Percentiles rank a stretch among this genome's conserved stretches.
These are phyloP conservation scores for Myriosclerotinia curreyana DNA, from an alignment of 2,329 filamentous ascomycete species.

Conservation along the genomic window DNA sequence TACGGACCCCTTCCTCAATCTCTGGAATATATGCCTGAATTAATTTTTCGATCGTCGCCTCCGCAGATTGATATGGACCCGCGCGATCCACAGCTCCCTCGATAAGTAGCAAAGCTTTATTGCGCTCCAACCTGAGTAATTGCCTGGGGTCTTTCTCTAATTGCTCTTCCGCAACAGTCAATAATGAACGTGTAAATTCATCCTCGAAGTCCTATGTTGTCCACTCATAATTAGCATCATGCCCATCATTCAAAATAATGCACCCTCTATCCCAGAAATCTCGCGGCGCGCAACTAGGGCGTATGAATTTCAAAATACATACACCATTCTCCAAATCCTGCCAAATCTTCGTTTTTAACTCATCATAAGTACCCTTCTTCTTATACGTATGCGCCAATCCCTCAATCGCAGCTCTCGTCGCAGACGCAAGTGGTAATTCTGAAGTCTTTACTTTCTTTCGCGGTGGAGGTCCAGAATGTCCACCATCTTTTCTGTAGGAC, in stretches of 20 bases:
- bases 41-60: constrained; percentile 63
- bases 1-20: constrained; percentile 68
- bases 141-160: constrained; percentile 70
- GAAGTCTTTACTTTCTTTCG: constrained; percentile 64
- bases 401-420: constrained; percentile 72
- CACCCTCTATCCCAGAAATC: background rate
- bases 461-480: constrained; percentile 24
- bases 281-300: background rate
- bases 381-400: constrained; percentile 76
- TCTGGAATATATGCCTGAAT: constrained; percentile 60
- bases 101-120: constrained; percentile 71
- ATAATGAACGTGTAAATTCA: constrained; percentile 62
- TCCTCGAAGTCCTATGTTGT: constrained; percentile 62
- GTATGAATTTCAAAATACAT: constrained; percentile 30
- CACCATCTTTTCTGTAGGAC: constrained; percentile 28
- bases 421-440: constrained; percentile 69
- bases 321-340: constrained; percentile 70
- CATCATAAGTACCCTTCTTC: constrained; percentile 81
- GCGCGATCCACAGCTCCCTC: constrained; percentile 75
- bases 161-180: constrained; percentile 69
- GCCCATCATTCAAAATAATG: background rate
- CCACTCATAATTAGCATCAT: constrained; percentile 15
- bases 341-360: constrained; percentile 73
- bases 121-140: constrained; percentile 69
- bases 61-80: constrained; percentile 70